These are phyloP conservation scores for Mucor saturninus DNA, from an alignment of 371 early-diverging fungal genomes.

Conservation along the genomic window DNA sequence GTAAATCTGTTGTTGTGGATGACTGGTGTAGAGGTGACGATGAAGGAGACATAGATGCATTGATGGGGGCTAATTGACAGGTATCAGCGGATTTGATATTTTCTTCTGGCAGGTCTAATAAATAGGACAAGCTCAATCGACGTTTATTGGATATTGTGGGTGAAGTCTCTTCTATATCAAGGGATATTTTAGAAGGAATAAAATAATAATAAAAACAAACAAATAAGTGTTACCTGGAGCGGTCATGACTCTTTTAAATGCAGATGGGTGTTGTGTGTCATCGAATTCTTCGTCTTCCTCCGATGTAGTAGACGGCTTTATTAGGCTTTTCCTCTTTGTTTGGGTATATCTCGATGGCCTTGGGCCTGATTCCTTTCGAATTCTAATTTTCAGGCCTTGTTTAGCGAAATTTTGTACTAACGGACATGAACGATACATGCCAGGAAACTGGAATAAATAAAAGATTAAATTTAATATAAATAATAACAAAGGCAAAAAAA, in stretches of 20 bases:
- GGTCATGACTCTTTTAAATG: conserved; percentile 11
- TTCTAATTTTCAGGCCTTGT: conserved; percentile 74
- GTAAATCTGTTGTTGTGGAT: conserved; percentile 3
- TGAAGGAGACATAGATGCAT: not conserved
- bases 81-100: not conserved
- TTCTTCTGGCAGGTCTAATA: conserved; percentile 12
- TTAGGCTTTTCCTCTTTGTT: conserved; percentile 18
- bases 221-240: not conserved
- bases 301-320: conserved; percentile 12
- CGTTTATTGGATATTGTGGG: conserved; percentile 12
- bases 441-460: conserved; percentile 45
- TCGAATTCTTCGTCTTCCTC: conserved; percentile 9
- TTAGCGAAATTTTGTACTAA: conserved; percentile 66
- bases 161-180: not conserved
- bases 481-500: not conserved
- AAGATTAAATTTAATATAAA: not conserved
- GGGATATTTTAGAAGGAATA: no score
- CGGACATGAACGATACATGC: conserved; percentile 63
- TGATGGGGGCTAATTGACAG: conserved; percentile 7
- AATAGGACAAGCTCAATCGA: conserved; percentile 25
- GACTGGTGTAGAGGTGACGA: not conserved
- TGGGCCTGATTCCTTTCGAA: conserved; percentile 60
- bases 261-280: conserved; percentile 2
- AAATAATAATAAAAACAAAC: not conserved
- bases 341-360: conserved; percentile 21